Conservation (phyloP, 2,329 filamentous ascomycete genomes). For the Dothistroma pini region DNA sequence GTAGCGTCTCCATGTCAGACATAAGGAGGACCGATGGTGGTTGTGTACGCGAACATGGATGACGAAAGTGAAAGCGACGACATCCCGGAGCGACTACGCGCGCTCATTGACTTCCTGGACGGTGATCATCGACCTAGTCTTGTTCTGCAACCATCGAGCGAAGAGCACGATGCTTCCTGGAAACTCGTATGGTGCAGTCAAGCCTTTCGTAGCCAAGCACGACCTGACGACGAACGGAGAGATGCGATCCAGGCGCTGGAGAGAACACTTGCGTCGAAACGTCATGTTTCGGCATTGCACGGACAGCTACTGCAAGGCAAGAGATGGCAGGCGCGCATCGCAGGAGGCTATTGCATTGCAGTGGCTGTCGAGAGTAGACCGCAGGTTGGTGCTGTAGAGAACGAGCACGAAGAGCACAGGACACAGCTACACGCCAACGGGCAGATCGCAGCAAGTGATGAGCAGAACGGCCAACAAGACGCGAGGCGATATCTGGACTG, state of each 20-base stretch:
- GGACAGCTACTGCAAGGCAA: constrained; percentile 12
- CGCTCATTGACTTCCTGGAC: constrained; percentile 23
- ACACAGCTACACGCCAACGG: too few relatives aligned
- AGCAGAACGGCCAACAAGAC: neutral
- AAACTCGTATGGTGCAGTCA: constrained; percentile 16
- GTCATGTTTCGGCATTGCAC: constrained; percentile 9
- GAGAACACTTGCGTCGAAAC: constrained; percentile 1
- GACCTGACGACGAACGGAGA: constrained; percentile 6
- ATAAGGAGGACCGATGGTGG: neutral
- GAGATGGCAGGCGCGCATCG: constrained; percentile 18
- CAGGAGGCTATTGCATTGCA: constrained; percentile 14
- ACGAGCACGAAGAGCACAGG: neutral
- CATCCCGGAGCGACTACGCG: constrained; percentile 23
- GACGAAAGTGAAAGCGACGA: constrained; percentile 3
- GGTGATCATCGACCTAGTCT: constrained; percentile 20
- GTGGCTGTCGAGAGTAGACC: constrained; percentile 3
- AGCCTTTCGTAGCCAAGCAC: constrained; percentile 13
- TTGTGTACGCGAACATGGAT: neutral
- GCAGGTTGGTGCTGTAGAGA: neutral
- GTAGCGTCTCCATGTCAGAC: neutral
- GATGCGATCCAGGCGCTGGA: constrained; percentile 10
- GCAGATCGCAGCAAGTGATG: neutral
- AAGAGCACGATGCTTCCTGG: neutral
- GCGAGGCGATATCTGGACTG: constrained; percentile 24
- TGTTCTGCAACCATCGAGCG: constrained; percentile 10